These are phyloP conservation scores for Mycena maculata DNA, from an alignment of 768 basidiomycete genomes.

Conservation along the genomic window DNA sequence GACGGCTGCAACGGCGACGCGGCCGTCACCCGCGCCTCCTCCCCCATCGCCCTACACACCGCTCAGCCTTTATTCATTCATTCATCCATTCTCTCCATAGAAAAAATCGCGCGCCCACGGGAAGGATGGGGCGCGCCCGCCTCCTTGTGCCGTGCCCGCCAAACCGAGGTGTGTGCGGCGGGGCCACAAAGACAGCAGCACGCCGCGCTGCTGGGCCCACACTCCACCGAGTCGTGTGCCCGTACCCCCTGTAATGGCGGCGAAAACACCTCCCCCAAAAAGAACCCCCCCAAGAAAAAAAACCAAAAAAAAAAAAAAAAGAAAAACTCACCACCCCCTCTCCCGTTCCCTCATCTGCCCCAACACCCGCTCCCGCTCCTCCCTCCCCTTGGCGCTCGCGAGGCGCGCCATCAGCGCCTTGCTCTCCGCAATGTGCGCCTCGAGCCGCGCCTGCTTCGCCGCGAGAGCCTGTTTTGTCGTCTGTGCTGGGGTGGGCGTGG, in stretches of 20 bases:
- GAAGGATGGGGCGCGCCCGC: too few species aligned
- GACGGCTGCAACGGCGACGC: neutral
- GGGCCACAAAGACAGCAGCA: too few species aligned
- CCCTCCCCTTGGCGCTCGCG: conserved; percentile 59
- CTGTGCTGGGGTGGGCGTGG: conserved; percentile 12
- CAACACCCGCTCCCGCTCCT: conserved; percentile 61
- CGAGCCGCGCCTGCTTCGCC: conserved; percentile 59
- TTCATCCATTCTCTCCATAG: too few species aligned
- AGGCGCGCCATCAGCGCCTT: conserved; percentile 63
- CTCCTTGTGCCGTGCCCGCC: too few species aligned
- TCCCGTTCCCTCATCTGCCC: conserved; percentile 61
- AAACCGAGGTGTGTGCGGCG: too few species aligned
- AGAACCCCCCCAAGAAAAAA: conserved; percentile 20
- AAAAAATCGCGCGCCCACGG: too few species aligned
- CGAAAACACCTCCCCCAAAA: too few species aligned
- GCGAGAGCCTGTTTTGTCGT: conserved; percentile 50
- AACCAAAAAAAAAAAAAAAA: neutral
- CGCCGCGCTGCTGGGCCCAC: too few species aligned
- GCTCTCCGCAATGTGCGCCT: conserved; percentile 64
- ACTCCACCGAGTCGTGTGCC: too few species aligned
- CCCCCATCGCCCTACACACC: conserved; percentile 51
- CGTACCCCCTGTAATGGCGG: too few species aligned
- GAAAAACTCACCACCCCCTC: conserved; percentile 63
- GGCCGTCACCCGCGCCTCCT: conserved; percentile 36
- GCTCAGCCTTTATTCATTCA: conserved; percentile 40